phyloP scores from a whole-genome alignment of 1,139 yeast species.

The Hansenula lynferdii region DNA sequence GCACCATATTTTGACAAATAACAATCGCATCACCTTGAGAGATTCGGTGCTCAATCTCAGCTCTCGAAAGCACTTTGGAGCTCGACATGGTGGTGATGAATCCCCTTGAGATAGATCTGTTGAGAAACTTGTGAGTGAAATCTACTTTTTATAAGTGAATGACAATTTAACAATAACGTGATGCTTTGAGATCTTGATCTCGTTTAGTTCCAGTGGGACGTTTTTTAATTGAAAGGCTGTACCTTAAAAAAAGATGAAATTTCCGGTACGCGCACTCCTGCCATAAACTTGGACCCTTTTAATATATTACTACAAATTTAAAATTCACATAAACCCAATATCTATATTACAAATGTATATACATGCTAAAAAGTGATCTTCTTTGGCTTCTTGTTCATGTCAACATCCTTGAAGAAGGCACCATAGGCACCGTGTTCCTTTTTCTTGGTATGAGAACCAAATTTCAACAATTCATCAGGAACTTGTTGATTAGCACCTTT shows the following conservation, averaged over 20 bases:
- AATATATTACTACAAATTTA: no score
- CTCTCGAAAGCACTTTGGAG: constrained; percentile 20
- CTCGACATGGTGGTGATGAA: constrained; percentile 17
- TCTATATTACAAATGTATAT: constrained; percentile 13
- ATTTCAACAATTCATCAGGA: constrained; percentile 93
- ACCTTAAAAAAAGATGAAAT: no score
- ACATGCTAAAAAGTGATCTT: constrained; percentile 83
- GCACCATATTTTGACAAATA: constrained; percentile 54
- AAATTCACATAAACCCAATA: background rate
- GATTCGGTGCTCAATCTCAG: constrained; percentile 48
- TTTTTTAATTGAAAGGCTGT: no score
- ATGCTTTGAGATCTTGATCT: no score
- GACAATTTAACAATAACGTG: no score
- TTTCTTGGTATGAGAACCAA: constrained; percentile 97
- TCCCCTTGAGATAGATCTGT: no score
- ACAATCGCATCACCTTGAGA: constrained; percentile 67
- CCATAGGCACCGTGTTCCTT: constrained; percentile 96
- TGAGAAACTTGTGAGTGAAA: no score
- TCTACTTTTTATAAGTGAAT: no score
- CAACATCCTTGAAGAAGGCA: constrained; percentile 92
- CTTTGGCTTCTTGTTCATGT: constrained; percentile 80
- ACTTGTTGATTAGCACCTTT: constrained; percentile 94
- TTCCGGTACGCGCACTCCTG: no score
- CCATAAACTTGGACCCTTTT: background rate
- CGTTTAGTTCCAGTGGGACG: no score